phyloP scores from a whole-genome alignment of 148 eudicot genomes.

The Vaccinium vitisidaea region DNA sequence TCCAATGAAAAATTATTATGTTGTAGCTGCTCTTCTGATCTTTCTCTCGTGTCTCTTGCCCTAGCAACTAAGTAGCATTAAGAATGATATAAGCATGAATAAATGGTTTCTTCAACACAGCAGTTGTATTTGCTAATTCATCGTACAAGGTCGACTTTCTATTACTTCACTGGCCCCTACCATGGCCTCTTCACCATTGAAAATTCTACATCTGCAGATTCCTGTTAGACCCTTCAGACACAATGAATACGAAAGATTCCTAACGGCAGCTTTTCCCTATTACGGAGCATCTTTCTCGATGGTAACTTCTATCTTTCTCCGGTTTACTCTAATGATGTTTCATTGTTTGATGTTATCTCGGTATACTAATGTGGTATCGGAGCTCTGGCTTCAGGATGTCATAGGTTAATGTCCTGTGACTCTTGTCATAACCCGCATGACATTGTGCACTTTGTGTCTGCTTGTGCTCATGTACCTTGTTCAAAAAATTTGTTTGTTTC shows the following conservation, averaged over 20 bases:
- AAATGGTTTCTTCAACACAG: neutral
- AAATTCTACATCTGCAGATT: conserved; percentile 47
- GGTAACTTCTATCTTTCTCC: conserved; percentile 33
- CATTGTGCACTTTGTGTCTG: neutral
- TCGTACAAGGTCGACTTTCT: neutral
- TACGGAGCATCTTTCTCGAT: conserved; percentile 86
- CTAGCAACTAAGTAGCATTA: neutral
- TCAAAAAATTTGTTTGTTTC: neutral
- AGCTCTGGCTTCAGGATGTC: neutral
- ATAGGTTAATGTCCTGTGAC: neutral
- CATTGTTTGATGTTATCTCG: neutral
- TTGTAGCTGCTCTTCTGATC: neutral
- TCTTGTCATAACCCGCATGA: neutral
- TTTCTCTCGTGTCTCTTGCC: conserved; percentile 4
- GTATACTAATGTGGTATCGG: neutral
- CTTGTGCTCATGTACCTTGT: neutral
- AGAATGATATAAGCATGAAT: neutral
- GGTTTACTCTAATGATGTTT: neutral
- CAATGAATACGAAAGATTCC: conserved; percentile 89
- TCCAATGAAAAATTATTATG: neutral
- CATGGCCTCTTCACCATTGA: neutral
- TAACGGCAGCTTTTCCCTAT: conserved; percentile 80
- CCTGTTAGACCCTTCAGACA: conserved; percentile 89
- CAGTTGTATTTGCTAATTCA: neutral
- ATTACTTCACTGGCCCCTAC: neutral